Evolutionary conservation across 495 filamentous ascomycete genomes (phyloP), one percentile per base, ranked within the genome.

Genomic region (Aspergillus olivimuriae): DNA sequence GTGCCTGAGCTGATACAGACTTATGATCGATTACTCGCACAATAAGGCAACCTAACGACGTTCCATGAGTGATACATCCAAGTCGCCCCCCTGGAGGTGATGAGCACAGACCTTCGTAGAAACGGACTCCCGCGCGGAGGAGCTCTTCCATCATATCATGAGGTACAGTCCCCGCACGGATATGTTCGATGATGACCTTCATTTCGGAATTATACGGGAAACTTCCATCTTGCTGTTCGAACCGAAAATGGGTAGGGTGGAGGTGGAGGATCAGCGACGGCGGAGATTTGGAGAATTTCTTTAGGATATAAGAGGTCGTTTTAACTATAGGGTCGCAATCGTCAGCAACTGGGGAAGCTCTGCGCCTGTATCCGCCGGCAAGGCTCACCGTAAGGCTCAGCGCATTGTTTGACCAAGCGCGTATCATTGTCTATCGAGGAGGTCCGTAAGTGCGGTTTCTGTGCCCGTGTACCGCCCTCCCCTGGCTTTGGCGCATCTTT

Each of bases 181-280:
- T 54, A 62, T 94, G 87, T 51, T 91, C 81, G 18, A 96, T 69
- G 28, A 95, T 77, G 43, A 86, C 63, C 52, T 76, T 80, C 88
- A 97, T 95, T 35, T 91, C 86, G 5, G 89, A 95, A 48, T 84
- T 85, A 60, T 96, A 96, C 1, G 76, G 70, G 51, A 95, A 95
- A 57, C 83, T 86, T 48, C 90, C 89, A 62, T 96, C 88, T 66
- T 95, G 90, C 47, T 89, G 80, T 50, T 97, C 92, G 62, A 99
- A 94, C 37, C 87, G 84, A 58, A 94, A 96, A 65, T 95, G 80
- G 4, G 74, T 84, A 3, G 80, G 76, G 57, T 95, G 81, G 1
- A 99, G 68, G 63, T 97, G 89, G 26, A 99, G 65, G 32, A 89
- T 80, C 7, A 97, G 69, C 9, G 89, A 95, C 0, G 94, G 91